Base-by-base conservation (phyloP, 805 yeast genomes). In the Ogataea methanolica region DNA sequence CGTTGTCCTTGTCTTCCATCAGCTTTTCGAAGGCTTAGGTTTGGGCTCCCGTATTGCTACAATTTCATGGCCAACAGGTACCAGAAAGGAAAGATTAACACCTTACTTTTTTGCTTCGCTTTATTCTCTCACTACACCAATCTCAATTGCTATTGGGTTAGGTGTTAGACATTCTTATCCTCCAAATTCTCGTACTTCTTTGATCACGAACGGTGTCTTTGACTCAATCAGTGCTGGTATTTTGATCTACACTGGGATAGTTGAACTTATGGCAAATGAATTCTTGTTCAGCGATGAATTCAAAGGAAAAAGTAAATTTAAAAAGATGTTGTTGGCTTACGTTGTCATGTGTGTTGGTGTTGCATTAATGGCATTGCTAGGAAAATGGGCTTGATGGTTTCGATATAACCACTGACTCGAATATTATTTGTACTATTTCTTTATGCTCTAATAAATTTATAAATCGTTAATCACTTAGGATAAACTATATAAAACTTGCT, bases 11-110 rank as follows among this genome's bases (percentile, higher is more conserved):
- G 76, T 81, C 11, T 80, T 78, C 73, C 88, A 87, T 63, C 95
- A 87, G 66, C 72, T 81, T 70, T 86, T 87, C 60, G 95, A 87
- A 69, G 95, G 95, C 43, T 71, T 87, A 43, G 95, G 94, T 52
- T 72, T 87, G 55, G 94, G 94, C 36, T 75, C 90, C 3, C 77
- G 95, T 63, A 71, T 85, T 35, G 82, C 87, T 1, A 75, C 73
- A 16, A 69, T 78, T 1, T 59, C 62, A 39, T 71, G 75, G 75
- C 74, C 31, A 26, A 26, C 31, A 26, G 3, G 12, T 9, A 26
- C 75, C 17, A 45, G 53, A 36, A 47, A 44, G 19, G 61, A 58
- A 54, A 69, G 73, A 56, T 68, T 60, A 49, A 71, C 80, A 1
- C 83, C 86, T 15, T 77, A 79, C 73, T 38, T 71, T 0, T 62